phyloP scores from a whole-genome alignment of 2,329 filamentous ascomycete genomes.

The Pseudodiploospora longispora region DNA sequence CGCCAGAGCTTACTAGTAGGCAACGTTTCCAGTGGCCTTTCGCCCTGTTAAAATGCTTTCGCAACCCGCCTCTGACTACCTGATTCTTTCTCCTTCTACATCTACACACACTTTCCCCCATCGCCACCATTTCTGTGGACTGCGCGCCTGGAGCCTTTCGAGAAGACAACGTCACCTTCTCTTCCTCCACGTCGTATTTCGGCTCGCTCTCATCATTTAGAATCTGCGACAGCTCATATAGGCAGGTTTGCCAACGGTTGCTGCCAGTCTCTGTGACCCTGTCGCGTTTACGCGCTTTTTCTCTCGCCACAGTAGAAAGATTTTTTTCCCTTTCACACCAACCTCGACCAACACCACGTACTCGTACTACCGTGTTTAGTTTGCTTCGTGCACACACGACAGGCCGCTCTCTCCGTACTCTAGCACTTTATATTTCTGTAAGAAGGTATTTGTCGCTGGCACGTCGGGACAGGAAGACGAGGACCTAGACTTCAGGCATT shows the following conservation, averaged over 20 bases:
- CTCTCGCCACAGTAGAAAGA: slow-evolving; percentile 14
- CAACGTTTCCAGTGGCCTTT: no score
- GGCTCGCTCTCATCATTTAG: no score
- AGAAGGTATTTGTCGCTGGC: slow-evolving; percentile 8
- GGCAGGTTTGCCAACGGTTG: slow-evolving; percentile 5
- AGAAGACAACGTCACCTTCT: no score
- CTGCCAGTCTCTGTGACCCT: slow-evolving; percentile 10
- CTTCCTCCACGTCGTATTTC: no score
- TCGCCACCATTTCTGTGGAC: no score
- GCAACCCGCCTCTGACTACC: no score
- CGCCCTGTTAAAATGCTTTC: no score
- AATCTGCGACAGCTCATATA: not conserved
- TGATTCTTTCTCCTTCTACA: no score
- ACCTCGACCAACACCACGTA: slow-evolving; percentile 6
- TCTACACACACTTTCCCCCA: no score
- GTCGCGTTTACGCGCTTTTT: slow-evolving; percentile 9
- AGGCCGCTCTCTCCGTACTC: slow-evolving; percentile 5
- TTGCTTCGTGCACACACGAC: slow-evolving; percentile 12
- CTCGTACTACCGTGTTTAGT: slow-evolving; percentile 11
- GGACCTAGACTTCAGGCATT: slow-evolving; percentile 6
- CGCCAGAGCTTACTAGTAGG: no score
- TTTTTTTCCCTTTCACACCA: slow-evolving; percentile 9
- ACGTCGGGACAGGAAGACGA: slow-evolving; percentile 1
- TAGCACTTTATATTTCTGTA: slow-evolving; percentile 8
- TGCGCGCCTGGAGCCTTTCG: no score